A percentile compares a stretch with the other conserved stretches of the same genome.
phyloP scores from a whole-genome alignment of 306 rosid genomes.

The Vigna trinervia region DNA sequence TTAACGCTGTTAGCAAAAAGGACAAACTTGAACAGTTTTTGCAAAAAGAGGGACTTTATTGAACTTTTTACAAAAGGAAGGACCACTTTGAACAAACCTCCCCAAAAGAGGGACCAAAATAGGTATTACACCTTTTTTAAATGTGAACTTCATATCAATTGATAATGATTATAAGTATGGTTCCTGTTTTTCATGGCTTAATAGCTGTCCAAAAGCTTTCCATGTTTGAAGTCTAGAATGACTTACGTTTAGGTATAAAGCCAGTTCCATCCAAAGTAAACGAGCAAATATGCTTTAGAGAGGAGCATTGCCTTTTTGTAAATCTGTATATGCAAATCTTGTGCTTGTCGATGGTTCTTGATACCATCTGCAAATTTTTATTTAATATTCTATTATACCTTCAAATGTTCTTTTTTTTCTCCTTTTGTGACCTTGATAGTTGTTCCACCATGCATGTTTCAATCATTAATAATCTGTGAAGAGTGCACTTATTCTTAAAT shows the following conservation, averaged over 20 bases:
- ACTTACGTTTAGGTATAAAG: constrained; percentile 9
- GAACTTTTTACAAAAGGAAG: too few species aligned
- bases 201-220: constrained; percentile 14
- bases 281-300: background rate
- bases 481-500: constrained; percentile 11
- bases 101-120: too few species aligned
- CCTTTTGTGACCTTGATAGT: constrained; percentile 4
- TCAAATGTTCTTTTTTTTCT: constrained; percentile 8
- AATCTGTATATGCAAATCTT: constrained; percentile 19
- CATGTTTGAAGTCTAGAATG: constrained; percentile 18
- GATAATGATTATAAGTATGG: background rate
- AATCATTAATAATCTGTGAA: background rate
- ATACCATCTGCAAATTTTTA: constrained; percentile 1
- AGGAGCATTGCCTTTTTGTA: background rate
- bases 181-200: constrained; percentile 28
- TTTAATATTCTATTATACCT: background rate
- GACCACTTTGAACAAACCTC: too few species aligned
- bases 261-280: constrained; percentile 1
- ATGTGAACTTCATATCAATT: background rate
- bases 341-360: background rate
- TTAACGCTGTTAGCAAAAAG: too few species aligned
- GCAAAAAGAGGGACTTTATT: too few species aligned
- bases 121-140: too few species aligned
- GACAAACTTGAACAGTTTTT: too few species aligned
- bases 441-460: constrained; percentile 10